phyloP scores from a whole-genome alignment of 208 protist genomes.

The Trypanosoma boissoni region DNA sequence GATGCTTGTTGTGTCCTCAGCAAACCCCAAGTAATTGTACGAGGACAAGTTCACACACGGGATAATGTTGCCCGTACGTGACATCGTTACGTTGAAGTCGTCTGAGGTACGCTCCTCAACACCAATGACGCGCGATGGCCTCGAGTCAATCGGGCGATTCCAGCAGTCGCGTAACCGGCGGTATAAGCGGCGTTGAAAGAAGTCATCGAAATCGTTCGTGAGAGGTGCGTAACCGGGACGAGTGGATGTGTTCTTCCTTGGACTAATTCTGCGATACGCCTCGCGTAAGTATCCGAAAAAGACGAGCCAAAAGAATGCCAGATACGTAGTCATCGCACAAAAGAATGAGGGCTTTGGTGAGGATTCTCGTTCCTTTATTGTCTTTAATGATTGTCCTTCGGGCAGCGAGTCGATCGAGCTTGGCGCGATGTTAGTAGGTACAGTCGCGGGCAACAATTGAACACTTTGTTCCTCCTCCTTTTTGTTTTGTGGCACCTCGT shows the following conservation, averaged over 20 bases:
- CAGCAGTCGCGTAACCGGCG: conserved; percentile 89
- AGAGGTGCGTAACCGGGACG: conserved; percentile 93
- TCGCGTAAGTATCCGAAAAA: conserved; percentile 57
- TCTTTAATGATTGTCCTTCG: too few species aligned
- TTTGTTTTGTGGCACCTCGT: neutral
- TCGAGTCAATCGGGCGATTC: conserved; percentile 89
- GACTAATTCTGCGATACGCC: conserved; percentile 50
- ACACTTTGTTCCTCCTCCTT: conserved; percentile 23
- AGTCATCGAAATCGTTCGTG: conserved; percentile 93
- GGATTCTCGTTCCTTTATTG: too few species aligned
- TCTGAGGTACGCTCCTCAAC: conserved; percentile 89
- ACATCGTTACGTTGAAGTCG: conserved; percentile 86
- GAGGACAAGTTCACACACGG: conserved; percentile 94
- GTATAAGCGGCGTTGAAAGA: conserved; percentile 94
- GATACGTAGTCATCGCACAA: conserved; percentile 46
- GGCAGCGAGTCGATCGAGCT: too few species aligned
- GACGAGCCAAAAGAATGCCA: conserved; percentile 51
- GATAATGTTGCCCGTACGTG: conserved; percentile 78
- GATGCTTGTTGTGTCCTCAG: conserved; percentile 86
- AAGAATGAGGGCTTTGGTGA: too few species aligned
- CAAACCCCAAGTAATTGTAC: conserved; percentile 99
- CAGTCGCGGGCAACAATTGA: too few species aligned
- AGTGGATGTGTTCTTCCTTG: conserved; percentile 10
- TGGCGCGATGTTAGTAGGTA: too few species aligned
- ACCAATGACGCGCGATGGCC: conserved; percentile 91